phyloP scores from a whole-genome alignment of 1,284 basidiomycete genomes.

The Marasmius fiardii region DNA sequence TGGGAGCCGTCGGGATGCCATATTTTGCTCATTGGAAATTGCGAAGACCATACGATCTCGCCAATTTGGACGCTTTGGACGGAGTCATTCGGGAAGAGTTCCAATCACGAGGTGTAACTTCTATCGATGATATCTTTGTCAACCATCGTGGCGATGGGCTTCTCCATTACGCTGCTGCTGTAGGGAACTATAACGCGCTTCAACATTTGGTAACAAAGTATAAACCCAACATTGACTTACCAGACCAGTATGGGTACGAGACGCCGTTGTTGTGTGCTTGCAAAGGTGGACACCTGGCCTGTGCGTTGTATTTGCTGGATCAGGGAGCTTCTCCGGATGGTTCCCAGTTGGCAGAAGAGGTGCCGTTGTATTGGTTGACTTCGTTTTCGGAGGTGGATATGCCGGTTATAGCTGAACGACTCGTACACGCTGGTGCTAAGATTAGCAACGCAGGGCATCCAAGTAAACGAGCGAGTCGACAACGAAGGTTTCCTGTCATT shows the following conservation, averaged over 20 bases:
- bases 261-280: slow-evolving; percentile 8
- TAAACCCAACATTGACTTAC: slow-evolving; percentile 1
- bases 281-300: slow-evolving; percentile 5
- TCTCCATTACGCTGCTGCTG: slow-evolving; percentile 8
- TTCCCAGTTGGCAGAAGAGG: slow-evolving; percentile 2
- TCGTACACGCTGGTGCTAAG: slow-evolving; percentile 4
- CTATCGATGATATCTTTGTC: slow-evolving; percentile 10
- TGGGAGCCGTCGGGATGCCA: slow-evolving; percentile 9
- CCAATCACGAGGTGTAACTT: background rate
- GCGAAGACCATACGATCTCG: background rate
- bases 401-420: slow-evolving; percentile 1
- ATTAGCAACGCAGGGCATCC: background rate
- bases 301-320: slow-evolving; percentile 10
- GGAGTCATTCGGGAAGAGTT: slow-evolving; percentile 5
- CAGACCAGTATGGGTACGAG: background rate
- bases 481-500: no score
- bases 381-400: slow-evolving; percentile 9
- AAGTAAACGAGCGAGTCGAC: background rate
- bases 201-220: slow-evolving; percentile 6
- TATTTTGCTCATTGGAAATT: background rate
- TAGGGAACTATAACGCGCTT: slow-evolving; percentile 1
- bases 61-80: background rate
- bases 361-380: slow-evolving; percentile 5
- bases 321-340: slow-evolving; percentile 1
- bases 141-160: slow-evolving; percentile 9